Conservation (phyloP, 1,139 yeast genomes). For the Candida dubliniensis region DNA sequence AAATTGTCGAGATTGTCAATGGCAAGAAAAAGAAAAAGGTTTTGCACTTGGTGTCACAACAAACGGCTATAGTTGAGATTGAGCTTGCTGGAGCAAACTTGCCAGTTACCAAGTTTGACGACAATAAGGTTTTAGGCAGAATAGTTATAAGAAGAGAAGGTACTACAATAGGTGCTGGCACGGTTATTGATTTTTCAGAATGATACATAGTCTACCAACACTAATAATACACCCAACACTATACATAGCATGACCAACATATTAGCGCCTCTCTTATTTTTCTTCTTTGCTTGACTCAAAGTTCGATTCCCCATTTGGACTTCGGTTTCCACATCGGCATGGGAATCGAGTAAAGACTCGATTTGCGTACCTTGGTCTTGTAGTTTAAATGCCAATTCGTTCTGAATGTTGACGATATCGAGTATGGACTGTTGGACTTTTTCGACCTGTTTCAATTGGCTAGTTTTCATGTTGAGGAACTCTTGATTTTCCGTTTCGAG, state of each 20-base stretch:
- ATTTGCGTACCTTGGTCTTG: slow-evolving; percentile 77
- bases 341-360: slow-evolving; percentile 64
- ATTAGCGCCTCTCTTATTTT: slow-evolving; percentile 71
- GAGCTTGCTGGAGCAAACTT: slow-evolving; percentile 57
- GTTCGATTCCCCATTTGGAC: slow-evolving; percentile 74
- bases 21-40: slow-evolving; percentile 50
- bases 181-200: slow-evolving; percentile 32
- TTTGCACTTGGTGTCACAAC: slow-evolving; percentile 72
- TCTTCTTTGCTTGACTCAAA: slow-evolving; percentile 65
- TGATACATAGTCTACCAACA: slow-evolving; percentile 62
- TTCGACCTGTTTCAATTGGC: slow-evolving; percentile 68
- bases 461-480: slow-evolving; percentile 57
- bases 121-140: slow-evolving; percentile 71
- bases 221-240: slow-evolving; percentile 58
- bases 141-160: slow-evolving; percentile 87
- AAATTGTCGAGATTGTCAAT: slow-evolving; percentile 49
- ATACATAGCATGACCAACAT: slow-evolving; percentile 63
- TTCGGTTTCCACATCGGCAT: slow-evolving; percentile 67
- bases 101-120: slow-evolving; percentile 61
- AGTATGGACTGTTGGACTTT: slow-evolving; percentile 74
- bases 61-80: slow-evolving; percentile 70
- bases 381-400: slow-evolving; percentile 74
- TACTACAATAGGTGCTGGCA: slow-evolving; percentile 84
- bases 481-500: slow-evolving; percentile 73
- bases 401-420: slow-evolving; percentile 77